phyloP scores from a whole-genome alignment of 768 basidiomycete species.

The Daedaleopsis nitida region DNA sequence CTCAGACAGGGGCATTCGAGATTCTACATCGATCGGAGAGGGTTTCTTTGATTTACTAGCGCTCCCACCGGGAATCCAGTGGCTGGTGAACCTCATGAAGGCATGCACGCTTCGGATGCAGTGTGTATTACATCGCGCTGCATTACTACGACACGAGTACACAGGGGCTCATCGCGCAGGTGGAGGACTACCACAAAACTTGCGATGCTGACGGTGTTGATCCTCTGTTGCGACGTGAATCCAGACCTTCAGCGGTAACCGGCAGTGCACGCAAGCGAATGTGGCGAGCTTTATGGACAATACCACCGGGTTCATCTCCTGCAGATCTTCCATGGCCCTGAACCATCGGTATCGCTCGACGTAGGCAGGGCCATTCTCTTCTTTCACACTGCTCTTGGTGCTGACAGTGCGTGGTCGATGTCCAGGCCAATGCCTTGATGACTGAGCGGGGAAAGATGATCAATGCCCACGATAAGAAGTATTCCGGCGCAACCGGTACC shows the following conservation, averaged over 20 bases:
- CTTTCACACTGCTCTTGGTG: not conserved
- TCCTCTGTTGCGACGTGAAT: not conserved
- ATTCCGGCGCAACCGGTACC: not conserved
- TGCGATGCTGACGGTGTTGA: no score
- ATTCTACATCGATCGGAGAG: no score
- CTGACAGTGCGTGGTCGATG: not conserved
- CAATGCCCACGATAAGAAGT: not conserved
- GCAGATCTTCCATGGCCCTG: no score
- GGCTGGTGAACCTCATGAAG: constrained; percentile 62
- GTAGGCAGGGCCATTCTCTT: not conserved
- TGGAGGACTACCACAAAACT: constrained; percentile 44
- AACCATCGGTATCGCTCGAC: no score
- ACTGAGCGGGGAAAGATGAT: not conserved
- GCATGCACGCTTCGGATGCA: constrained; percentile 47
- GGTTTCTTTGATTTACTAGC: no score
- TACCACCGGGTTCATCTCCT: constrained; percentile 5
- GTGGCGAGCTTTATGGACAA: constrained; percentile 42
- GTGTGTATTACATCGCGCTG: constrained; percentile 25
- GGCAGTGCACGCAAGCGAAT: constrained; percentile 42
- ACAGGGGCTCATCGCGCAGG: constrained; percentile 49
- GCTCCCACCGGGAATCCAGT: constrained; percentile 56
- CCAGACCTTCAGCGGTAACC: constrained; percentile 55
- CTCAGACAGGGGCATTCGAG: no score
- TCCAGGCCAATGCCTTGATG: not conserved
- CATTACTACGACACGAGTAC: constrained; percentile 65